phyloP scores from a whole-genome alignment of 2,329 filamentous ascomycete species.

The Ambrosiella cleistominuta region DNA sequence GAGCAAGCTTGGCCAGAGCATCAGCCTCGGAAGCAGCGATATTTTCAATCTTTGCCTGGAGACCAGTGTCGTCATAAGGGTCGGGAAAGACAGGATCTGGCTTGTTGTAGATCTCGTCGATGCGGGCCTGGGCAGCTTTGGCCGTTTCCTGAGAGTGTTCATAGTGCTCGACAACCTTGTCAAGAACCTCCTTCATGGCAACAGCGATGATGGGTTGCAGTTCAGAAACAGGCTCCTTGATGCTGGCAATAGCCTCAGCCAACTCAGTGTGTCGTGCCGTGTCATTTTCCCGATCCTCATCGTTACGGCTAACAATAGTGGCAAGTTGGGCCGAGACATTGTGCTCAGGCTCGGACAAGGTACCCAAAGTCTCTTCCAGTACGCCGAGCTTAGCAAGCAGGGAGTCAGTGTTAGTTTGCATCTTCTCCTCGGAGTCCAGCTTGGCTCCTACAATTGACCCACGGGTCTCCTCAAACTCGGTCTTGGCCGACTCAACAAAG shows the following conservation, averaged over 20 bases:
- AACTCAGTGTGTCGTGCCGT: conserved; percentile 60
- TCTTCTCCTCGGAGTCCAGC: conserved; percentile 68
- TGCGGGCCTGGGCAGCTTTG: conserved; percentile 37
- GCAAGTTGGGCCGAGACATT: conserved; percentile 46
- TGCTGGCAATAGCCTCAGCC: conserved; percentile 57
- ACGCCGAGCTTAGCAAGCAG: conserved; percentile 29
- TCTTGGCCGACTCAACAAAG: conserved; percentile 57
- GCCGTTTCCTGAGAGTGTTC: conserved; percentile 62
- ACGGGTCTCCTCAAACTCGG: conserved; percentile 75
- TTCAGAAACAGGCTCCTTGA: conserved; percentile 62
- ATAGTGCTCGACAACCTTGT: conserved; percentile 69
- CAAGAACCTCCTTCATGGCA: conserved; percentile 68
- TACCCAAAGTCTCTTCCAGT: conserved; percentile 51
- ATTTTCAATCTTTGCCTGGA: conserved; percentile 15
- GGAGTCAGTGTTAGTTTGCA: conserved; percentile 37
- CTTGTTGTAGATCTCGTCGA: conserved; percentile 41
- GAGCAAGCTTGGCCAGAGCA: conserved; percentile 7
- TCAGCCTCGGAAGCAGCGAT: conserved; percentile 11
- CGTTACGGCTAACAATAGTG: conserved; percentile 54
- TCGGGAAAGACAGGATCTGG: conserved; percentile 35
- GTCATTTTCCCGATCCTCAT: conserved; percentile 54
- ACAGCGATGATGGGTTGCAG: conserved; percentile 79
- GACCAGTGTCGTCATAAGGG: conserved; percentile 39
- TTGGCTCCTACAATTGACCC: conserved; percentile 64
- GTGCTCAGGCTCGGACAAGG: conserved; percentile 69